These are phyloP conservation scores for Xylaria venustula DNA, from an alignment of 495 filamentous ascomycete genomes.

Conservation along the genomic window DNA sequence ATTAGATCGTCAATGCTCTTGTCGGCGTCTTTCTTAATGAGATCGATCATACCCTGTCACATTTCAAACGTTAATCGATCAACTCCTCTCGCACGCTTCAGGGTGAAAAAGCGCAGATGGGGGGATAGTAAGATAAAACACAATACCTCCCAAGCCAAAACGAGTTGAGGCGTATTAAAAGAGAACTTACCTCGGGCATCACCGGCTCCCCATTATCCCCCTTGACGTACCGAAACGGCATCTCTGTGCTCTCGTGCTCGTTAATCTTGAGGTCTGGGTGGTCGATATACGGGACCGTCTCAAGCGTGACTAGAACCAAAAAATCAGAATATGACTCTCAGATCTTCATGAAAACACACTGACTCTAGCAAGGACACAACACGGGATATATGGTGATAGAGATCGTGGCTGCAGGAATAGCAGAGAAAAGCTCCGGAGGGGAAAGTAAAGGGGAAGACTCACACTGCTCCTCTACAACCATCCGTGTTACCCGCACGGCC, in stretches of 20 bases:
- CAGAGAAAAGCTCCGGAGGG: too few relatives aligned
- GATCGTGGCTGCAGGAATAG: too few relatives aligned
- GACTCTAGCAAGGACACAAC: too few relatives aligned
- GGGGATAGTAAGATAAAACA: neutral
- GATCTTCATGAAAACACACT: too few relatives aligned
- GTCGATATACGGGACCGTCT: constrained; percentile 77
- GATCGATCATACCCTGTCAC: constrained; percentile 81
- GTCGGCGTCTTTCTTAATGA: constrained; percentile 92
- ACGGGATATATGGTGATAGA: too few relatives aligned
- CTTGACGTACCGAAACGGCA: constrained; percentile 96
- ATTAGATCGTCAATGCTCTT: constrained; percentile 87
- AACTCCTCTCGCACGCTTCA: neutral
- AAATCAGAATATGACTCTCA: neutral
- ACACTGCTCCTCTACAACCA: constrained; percentile 84
- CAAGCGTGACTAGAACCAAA: constrained; percentile 61
- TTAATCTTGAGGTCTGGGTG: constrained; percentile 85
- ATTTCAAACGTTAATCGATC: constrained; percentile 9
- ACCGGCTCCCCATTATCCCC: constrained; percentile 70
- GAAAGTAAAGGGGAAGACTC: constrained; percentile 14
- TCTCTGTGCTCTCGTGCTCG: constrained; percentile 88
- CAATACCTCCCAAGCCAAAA: too few relatives aligned
- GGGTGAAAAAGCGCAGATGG: neutral
- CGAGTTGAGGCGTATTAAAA: neutral
- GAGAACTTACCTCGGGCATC: constrained; percentile 76
- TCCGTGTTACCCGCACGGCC: constrained; percentile 86